These are phyloP conservation scores for Sphaerulina vaccinii DNA, from an alignment of 2,329 filamentous ascomycete species.

Conservation along the genomic window DNA sequence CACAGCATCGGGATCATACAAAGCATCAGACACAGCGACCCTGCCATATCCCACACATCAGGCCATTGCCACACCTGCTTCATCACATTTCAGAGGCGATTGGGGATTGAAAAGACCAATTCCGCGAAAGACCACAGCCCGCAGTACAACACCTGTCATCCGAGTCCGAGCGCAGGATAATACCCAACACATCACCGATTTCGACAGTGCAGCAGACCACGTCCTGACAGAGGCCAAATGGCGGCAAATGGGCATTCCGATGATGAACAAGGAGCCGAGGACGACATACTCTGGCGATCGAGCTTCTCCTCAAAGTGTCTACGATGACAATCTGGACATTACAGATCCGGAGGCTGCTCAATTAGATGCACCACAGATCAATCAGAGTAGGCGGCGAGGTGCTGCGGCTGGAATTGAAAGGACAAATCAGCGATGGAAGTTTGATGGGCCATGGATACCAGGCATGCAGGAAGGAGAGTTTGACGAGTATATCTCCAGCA, in stretches of 20 bases:
- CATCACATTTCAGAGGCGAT: slow-evolving; percentile 74
- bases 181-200: slow-evolving; percentile 85
- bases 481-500: slow-evolving; percentile 45
- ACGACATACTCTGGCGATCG: slow-evolving; percentile 20
- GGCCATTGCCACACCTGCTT: slow-evolving; percentile 72
- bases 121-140: slow-evolving; percentile 68
- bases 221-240: slow-evolving; percentile 79
- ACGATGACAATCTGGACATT: slow-evolving; percentile 47
- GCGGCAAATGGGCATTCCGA: slow-evolving; percentile 73
- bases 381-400: neutral
- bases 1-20: slow-evolving; percentile 51
- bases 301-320: slow-evolving; percentile 34
- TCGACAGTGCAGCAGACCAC: slow-evolving; percentile 78
- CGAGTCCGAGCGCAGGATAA: slow-evolving; percentile 78
- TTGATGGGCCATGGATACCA: slow-evolving; percentile 58
- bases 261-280: slow-evolving; percentile 52
- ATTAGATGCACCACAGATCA: neutral
- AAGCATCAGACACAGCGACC: slow-evolving; percentile 68
- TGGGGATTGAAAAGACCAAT: slow-evolving; percentile 90
- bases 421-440: slow-evolving; percentile 53
- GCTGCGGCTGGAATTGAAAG: neutral
- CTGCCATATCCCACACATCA: slow-evolving; percentile 77
- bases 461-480: slow-evolving; percentile 58
- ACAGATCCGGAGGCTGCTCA: slow-evolving; percentile 34
- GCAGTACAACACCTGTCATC: slow-evolving; percentile 70